Evolutionary conservation across 2,329 filamentous ascomycete species (phyloP).

Genomic region (Fusarium abutilonis): DNA sequence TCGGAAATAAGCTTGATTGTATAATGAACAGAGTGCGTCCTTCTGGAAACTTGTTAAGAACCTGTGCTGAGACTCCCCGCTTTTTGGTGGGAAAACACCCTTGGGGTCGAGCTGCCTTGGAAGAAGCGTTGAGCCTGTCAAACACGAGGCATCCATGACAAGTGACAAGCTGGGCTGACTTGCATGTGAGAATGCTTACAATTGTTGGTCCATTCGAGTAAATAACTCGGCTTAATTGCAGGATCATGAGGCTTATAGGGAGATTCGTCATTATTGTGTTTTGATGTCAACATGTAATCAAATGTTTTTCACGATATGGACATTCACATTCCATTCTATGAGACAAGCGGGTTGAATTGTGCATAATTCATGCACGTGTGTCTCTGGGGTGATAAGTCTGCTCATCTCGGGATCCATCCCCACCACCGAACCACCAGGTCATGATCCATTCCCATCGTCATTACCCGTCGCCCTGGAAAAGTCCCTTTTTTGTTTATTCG

Average conservation of each 20-base stretch:
- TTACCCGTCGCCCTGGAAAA: constrained; percentile 25
- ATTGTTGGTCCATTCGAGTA: background rate
- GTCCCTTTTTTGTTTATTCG: constrained; percentile 24
- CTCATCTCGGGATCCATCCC: constrained; percentile 37
- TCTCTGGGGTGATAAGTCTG: background rate
- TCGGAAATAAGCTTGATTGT: constrained; percentile 15
- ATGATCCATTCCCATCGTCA: constrained; percentile 29
- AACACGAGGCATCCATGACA: constrained; percentile 25
- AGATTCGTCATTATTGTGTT: constrained; percentile 16
- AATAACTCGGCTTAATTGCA: constrained; percentile 8
- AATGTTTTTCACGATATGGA: background rate
- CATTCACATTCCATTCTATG: constrained; percentile 25
- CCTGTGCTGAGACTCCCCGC: constrained; percentile 19
- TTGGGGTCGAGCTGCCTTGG: constrained; percentile 14
- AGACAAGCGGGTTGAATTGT: constrained; percentile 12
- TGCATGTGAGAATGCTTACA: constrained; percentile 14
- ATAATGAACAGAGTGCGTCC: constrained; percentile 7
- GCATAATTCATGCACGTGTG: constrained; percentile 26
- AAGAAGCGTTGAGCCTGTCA: constrained; percentile 3
- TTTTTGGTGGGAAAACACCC: constrained; percentile 22
- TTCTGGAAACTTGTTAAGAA: constrained; percentile 35
- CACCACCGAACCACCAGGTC: constrained; percentile 30
- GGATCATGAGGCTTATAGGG: constrained; percentile 19
- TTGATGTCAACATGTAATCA: constrained; percentile 1
- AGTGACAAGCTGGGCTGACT: constrained; percentile 25